Conservation (phyloP, 1,284 basidiomycete species). For the Rhizoctonia solani region DNA sequence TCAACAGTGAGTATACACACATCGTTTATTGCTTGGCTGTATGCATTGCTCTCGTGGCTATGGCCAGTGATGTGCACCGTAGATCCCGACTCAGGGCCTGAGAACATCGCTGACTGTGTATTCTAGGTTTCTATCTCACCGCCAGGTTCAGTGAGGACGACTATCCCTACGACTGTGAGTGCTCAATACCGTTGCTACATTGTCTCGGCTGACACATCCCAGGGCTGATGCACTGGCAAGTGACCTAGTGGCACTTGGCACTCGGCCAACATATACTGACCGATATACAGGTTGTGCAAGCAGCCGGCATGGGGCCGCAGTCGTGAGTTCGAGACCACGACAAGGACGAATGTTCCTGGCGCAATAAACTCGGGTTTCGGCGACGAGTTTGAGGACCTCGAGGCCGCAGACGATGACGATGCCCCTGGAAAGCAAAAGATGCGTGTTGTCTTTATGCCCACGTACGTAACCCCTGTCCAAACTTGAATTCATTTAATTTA, state of each 20-base stretch:
- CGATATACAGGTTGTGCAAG: constrained; percentile 42
- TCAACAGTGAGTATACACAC: constrained; percentile 64
- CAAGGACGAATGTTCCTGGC: constrained; percentile 34
- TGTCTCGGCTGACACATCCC: constrained; percentile 34
- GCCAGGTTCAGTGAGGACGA: constrained; percentile 38
- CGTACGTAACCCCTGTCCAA: constrained; percentile 48
- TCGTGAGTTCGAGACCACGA: constrained; percentile 78
- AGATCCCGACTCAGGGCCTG: too few species aligned
- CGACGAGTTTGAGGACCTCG: constrained; percentile 51
- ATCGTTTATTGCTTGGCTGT: neutral
- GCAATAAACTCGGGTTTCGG: constrained; percentile 38
- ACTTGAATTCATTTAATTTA: neutral
- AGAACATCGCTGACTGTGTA: neutral
- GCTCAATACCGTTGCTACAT: neutral
- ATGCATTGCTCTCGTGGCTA: too few species aligned
- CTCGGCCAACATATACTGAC: constrained; percentile 40
- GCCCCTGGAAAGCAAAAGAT: constrained; percentile 69
- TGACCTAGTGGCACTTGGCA: constrained; percentile 77
- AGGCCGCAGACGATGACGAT: constrained; percentile 54
- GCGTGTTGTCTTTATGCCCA: constrained; percentile 81
- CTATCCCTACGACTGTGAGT: constrained; percentile 46
- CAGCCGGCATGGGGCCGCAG: constrained; percentile 47
- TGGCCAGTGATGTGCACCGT: too few species aligned
- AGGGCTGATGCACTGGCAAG: constrained; percentile 75
- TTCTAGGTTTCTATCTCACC: constrained; percentile 28